Conservation (phyloP, 768 basidiomycete genomes). For the Rhizopogon salebrosus region DNA sequence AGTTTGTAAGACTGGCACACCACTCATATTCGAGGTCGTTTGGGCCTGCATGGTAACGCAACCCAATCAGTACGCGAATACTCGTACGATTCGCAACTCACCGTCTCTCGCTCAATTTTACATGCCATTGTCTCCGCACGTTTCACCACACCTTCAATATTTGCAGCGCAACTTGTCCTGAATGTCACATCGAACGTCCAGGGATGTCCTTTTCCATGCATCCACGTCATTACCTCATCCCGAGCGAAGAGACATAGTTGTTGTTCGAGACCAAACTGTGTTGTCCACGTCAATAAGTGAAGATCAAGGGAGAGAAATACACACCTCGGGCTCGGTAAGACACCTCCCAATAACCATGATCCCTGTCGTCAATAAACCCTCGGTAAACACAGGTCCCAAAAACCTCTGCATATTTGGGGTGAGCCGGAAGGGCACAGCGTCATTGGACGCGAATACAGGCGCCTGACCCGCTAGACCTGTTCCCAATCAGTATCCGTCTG, state of each 20-base stretch:
- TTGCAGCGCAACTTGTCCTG: slow-evolving; percentile 52
- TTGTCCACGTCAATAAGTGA: background rate
- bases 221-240: slow-evolving; percentile 86
- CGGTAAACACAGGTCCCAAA: slow-evolving; percentile 81
- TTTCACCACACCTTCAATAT: slow-evolving; percentile 69
- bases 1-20: slow-evolving; percentile 64
- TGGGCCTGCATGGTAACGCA: slow-evolving; percentile 5
- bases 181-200: slow-evolving; percentile 55
- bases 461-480: slow-evolving; percentile 34
- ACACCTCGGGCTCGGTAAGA: slow-evolving; percentile 87
- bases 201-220: slow-evolving; percentile 51
- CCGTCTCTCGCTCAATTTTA: slow-evolving; percentile 81
- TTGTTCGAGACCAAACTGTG: slow-evolving; percentile 86
- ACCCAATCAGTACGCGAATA: background rate
- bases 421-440: slow-evolving; percentile 93
- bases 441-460: slow-evolving; percentile 69
- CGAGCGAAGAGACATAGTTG: slow-evolving; percentile 87
- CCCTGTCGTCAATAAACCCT: slow-evolving; percentile 82
- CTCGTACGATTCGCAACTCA: slow-evolving; percentile 20
- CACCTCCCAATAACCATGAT: slow-evolving; percentile 90
- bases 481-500: background rate
- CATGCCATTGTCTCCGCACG: slow-evolving; percentile 82
- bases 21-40: slow-evolving; percentile 15
- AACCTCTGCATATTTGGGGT: slow-evolving; percentile 96
- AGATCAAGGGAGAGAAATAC: slow-evolving; percentile 11